A percentile compares a stretch with the other conserved stretches of the same genome.
phyloP scores from a whole-genome alignment of 306 rosid genomes.

The barrel medic (Medicago truncatula) region DNA sequence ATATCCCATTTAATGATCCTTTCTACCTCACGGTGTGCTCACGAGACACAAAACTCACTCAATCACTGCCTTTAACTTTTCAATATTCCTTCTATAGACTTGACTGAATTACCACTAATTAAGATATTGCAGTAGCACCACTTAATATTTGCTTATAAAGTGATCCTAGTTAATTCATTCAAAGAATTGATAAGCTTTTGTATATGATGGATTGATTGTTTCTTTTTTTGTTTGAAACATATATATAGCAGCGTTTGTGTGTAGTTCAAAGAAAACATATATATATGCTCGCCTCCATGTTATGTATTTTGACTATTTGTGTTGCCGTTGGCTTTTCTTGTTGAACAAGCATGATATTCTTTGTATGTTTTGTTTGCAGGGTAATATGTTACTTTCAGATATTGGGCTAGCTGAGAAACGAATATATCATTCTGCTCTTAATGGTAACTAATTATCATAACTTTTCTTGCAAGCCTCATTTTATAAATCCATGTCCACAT shows the following conservation, averaged over 20 bases:
- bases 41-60: neutral
- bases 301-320: slow-evolving; percentile 26
- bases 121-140: neutral
- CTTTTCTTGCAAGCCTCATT: neutral
- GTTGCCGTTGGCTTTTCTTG: slow-evolving; percentile 25
- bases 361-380: slow-evolving; percentile 59
- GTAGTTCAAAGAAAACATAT: too few relatives aligned
- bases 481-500: too few relatives aligned
- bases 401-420: slow-evolving; percentile 90
- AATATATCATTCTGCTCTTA: slow-evolving; percentile 80
- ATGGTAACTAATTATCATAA: slow-evolving; percentile 54
- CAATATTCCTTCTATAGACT: neutral
- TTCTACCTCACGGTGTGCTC: neutral
- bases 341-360: slow-evolving; percentile 25
- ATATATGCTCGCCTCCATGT: slow-evolving; percentile 1
- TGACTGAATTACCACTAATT: neutral
- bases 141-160: neutral
- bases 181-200: neutral
- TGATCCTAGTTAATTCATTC: neutral
- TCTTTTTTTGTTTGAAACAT: neutral
- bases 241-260: neutral
- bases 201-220: neutral
- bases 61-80: neutral
- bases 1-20: neutral
- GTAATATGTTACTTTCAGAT: slow-evolving; percentile 72